These are phyloP conservation scores for Trypanosoma avium DNA, from an alignment of 208 protist genomes.

Conservation along the genomic window DNA sequence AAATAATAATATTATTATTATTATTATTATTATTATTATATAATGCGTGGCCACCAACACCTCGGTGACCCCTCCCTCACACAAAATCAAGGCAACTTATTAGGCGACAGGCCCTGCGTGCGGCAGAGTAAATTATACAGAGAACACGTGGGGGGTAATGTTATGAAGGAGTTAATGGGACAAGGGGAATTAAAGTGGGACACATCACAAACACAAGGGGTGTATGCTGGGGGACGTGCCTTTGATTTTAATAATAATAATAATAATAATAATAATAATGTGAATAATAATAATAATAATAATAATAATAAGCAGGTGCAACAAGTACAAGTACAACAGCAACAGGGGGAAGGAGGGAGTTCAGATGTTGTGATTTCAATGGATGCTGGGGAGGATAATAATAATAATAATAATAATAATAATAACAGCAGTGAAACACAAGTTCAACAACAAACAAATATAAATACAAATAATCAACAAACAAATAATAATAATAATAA, in stretches of 20 bases:
- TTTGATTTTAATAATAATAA: constrained; percentile 61
- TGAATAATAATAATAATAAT: constrained; percentile 16
- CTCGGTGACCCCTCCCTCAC: constrained; percentile 56
- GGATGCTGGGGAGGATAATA: not conserved
- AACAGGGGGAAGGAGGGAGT: constrained; percentile 11
- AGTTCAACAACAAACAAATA: not conserved
- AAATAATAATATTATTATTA: too few relatives aligned
- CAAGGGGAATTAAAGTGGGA: constrained; percentile 82
- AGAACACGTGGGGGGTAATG: constrained; percentile 75
- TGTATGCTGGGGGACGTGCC: constrained; percentile 64
- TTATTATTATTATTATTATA: too few relatives aligned
- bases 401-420: not conserved
- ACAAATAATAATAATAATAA: too few relatives aligned
- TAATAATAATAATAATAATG: not conserved
- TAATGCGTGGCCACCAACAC: constrained; percentile 68
- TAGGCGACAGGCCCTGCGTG: constrained; percentile 88
- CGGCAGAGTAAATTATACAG: constrained; percentile 82
- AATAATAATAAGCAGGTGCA: constrained; percentile 23
- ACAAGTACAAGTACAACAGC: constrained; percentile 10
- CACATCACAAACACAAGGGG: constrained; percentile 71
- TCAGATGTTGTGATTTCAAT: constrained; percentile 23
- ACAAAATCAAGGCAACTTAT: constrained; percentile 87
- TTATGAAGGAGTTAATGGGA: constrained; percentile 86
- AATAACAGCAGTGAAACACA: not conserved
- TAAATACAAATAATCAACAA: too few relatives aligned